These are phyloP conservation scores for Themeda triandra DNA, from an alignment of 176 grass and related monocot species.

Conservation along the genomic window DNA sequence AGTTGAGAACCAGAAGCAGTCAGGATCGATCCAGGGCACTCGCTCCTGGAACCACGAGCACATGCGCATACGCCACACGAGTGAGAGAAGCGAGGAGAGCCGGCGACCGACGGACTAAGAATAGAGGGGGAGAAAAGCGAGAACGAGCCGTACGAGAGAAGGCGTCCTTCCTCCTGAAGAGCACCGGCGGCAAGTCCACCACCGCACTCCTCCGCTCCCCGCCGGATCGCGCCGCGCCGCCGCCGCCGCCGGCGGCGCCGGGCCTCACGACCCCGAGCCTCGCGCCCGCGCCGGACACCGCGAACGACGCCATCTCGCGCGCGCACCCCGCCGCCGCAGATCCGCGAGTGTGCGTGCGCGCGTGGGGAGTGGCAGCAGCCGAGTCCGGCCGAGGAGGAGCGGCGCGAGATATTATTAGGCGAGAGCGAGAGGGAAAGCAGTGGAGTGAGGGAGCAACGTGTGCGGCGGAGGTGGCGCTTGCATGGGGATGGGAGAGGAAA, in stretches of 20 bases:
- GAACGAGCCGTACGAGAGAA: constrained; percentile 29
- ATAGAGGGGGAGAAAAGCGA: background rate
- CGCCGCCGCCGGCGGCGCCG: background rate
- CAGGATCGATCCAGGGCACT: background rate
- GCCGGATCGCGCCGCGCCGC: constrained; percentile 18
- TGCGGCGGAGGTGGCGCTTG: constrained; percentile 42
- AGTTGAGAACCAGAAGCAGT: background rate
- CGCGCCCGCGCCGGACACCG: constrained; percentile 52
- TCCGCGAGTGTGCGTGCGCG: no score
- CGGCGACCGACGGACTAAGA: constrained; percentile 3
- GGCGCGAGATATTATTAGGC: constrained; percentile 45
- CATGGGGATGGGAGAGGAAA: constrained; percentile 34
- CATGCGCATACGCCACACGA: background rate
- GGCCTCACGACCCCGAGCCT: constrained; percentile 51
- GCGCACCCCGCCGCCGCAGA: background rate
- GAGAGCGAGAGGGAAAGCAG: background rate
- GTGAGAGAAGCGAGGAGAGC: background rate
- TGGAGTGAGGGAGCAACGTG: constrained; percentile 39
- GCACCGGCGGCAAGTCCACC: constrained; percentile 46
- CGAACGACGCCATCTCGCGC: constrained; percentile 44
- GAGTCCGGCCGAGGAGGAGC: background rate
- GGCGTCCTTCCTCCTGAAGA: constrained; percentile 52
- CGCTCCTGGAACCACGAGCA: background rate
- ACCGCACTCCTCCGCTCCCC: constrained; percentile 33
- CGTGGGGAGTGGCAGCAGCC: background rate